Percentiles rank a stretch among this genome's conserved stretches.
Conservation (phyloP, 805 yeast genomes). For the Candida loeiensis region DNA sequence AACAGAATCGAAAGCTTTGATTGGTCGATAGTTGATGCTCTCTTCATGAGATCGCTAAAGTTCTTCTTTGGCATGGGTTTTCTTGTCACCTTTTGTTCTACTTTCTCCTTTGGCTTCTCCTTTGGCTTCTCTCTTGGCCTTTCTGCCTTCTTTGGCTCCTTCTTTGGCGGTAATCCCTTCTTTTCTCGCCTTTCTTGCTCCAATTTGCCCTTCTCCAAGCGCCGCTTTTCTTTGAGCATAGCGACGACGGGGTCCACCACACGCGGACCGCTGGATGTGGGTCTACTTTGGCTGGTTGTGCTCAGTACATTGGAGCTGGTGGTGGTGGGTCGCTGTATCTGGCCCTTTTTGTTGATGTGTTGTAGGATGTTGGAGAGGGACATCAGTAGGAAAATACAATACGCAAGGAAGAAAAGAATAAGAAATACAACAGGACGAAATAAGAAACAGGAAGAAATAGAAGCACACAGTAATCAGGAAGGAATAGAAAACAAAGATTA, state of each 20-base stretch:
- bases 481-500: too few relatives aligned
- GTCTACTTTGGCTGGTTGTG: neutral
- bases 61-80: constrained; percentile 41
- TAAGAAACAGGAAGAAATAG: too few relatives aligned
- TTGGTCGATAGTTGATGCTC: constrained; percentile 59
- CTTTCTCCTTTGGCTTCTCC: constrained; percentile 2
- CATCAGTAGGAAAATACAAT: too few relatives aligned
- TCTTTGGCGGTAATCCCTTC: constrained; percentile 30
- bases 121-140: constrained; percentile 7
- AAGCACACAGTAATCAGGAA: too few relatives aligned
- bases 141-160: constrained; percentile 9
- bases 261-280: neutral
- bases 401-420: too few relatives aligned
- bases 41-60: constrained; percentile 65
- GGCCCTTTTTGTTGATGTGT: constrained; percentile 31
- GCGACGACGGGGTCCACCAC: constrained; percentile 68
- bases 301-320: neutral
- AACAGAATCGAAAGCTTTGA: constrained; percentile 34
- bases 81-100: constrained; percentile 8
- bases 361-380: constrained; percentile 30
- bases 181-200: constrained; percentile 31
- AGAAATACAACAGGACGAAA: too few relatives aligned
- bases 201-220: constrained; percentile 48
- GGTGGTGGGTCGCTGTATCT: constrained; percentile 11
- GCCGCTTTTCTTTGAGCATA: constrained; percentile 62